Evolutionary conservation across 345 rosid species (phyloP).

Genomic region (Rhodamnia rubescens): DNA sequence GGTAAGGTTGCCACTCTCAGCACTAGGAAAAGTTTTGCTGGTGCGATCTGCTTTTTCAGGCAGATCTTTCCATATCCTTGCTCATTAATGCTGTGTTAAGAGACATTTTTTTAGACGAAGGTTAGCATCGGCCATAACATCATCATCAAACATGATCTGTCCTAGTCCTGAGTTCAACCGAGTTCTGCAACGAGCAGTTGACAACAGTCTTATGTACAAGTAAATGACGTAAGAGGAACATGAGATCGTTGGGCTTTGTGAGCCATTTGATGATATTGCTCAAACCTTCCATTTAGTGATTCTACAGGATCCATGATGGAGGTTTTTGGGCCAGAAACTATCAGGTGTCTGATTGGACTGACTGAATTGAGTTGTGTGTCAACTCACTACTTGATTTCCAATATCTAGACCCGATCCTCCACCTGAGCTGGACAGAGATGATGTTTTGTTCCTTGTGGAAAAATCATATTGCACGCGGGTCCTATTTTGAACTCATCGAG

Average conservation of each 20-base stretch:
- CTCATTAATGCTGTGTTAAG: neutral
- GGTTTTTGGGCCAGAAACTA: neutral
- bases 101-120: neutral
- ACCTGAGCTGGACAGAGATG: neutral
- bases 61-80: neutral
- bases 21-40: neutral
- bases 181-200: neutral
- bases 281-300: neutral
- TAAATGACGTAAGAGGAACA: neutral
- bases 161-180: neutral
- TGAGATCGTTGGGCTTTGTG: neutral
- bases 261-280: neutral
- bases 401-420: neutral
- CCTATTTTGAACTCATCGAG: neutral
- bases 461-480: neutral
- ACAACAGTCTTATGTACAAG: neutral
- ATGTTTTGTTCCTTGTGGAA: neutral
- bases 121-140: neutral
- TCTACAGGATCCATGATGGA: neutral
- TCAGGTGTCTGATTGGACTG: neutral
- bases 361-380: neutral
- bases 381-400: neutral
- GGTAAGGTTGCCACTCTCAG: neutral
- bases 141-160: neutral
- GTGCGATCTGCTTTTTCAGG: neutral